Conservation (phyloP, 73 alveolate genomes). For the Tetrahymena borealis region DNA sequence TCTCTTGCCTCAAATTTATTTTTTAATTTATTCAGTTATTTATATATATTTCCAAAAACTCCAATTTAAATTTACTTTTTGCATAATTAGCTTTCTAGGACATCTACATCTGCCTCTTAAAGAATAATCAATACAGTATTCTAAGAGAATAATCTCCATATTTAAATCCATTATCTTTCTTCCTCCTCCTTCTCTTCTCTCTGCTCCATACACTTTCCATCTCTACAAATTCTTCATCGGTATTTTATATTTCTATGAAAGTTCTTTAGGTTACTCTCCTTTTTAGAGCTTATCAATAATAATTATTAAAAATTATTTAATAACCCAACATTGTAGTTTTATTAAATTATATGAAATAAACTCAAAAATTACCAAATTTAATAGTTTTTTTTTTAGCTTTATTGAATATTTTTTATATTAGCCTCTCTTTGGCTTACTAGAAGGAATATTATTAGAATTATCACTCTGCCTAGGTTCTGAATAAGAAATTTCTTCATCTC, state of each 20-base stretch:
- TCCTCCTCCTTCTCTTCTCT: constrained; percentile 1
- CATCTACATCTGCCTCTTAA: background rate
- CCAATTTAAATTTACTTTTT: background rate
- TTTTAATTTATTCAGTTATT: background rate
- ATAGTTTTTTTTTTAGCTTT: background rate
- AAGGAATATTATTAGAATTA: too few relatives aligned
- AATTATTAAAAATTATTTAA: background rate
- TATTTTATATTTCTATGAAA: background rate
- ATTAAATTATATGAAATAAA: background rate
- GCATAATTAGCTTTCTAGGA: background rate
- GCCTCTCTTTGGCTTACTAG: background rate
- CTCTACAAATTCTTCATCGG: background rate
- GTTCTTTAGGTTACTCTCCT: background rate
- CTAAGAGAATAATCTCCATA: background rate
- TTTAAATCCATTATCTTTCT: background rate
- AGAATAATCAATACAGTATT: background rate
- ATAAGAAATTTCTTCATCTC: too few relatives aligned
- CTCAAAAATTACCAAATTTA: background rate
- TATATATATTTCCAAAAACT: background rate
- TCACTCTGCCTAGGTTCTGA: too few relatives aligned
- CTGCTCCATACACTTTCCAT: background rate
- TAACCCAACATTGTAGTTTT: background rate
- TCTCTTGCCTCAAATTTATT: constrained; percentile 1
- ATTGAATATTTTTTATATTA: background rate
- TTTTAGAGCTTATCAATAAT: background rate